A percentile compares a stretch with the other conserved stretches of the same genome.
These are phyloP conservation scores for Dioscorea alata DNA, from an alignment of 106 monocot species.

Conservation along the genomic window DNA sequence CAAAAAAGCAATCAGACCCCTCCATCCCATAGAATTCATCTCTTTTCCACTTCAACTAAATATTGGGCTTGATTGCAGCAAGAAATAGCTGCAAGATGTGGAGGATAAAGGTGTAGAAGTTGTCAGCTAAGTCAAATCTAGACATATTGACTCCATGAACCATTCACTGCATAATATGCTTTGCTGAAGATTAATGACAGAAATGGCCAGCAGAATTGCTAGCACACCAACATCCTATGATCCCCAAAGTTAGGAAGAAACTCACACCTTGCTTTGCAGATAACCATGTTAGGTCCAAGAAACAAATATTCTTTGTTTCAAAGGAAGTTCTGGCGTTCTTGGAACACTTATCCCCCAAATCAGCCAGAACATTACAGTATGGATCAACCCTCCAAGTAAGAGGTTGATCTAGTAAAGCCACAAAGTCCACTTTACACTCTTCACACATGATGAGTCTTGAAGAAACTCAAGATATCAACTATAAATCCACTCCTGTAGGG, in stretches of 20 bases:
- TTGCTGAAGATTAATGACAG: too few relatives aligned
- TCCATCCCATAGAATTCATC: too few relatives aligned
- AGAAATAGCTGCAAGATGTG: too few relatives aligned
- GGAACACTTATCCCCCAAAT: not conserved
- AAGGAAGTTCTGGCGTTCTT: not conserved
- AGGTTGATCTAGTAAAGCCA: not conserved
- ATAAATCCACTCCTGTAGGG: not conserved
- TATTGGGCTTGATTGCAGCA: too few relatives aligned
- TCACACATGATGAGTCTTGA: not conserved
- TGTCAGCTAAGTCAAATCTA: too few relatives aligned
- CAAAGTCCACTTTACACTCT: not conserved
- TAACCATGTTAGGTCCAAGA: not conserved
- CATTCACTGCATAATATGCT: too few relatives aligned
- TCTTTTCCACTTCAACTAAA: too few relatives aligned
- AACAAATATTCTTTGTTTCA: not conserved
- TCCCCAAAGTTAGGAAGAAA: not conserved
- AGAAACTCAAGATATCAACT: conserved; percentile 2
- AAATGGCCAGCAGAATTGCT: too few relatives aligned
- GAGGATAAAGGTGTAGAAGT: too few relatives aligned
- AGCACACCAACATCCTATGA: not conserved
- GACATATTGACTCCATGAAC: too few relatives aligned
- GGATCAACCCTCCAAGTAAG: not conserved
- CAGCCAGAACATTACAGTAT: not conserved
- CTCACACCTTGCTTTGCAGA: not conserved
- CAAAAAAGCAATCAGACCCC: too few relatives aligned